Evolutionary conservation across 148 eudicot genomes (phyloP), one percentile per base, ranked within the genome.

Genomic region (Fagopyrum tataricum): DNA sequence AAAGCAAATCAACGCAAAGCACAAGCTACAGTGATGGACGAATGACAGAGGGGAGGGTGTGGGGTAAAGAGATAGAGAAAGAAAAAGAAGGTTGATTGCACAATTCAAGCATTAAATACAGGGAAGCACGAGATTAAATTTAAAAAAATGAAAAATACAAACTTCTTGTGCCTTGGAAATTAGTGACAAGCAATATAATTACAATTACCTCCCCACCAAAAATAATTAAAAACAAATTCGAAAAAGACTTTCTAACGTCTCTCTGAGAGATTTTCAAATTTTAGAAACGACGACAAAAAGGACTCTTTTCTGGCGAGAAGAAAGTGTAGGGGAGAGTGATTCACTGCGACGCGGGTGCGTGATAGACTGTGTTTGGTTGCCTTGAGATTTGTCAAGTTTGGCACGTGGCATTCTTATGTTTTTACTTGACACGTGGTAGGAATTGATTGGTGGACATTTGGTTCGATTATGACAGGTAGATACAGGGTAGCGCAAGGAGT

Each of bases 211-310:
- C 26, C 17, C 47, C 37, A 31, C 31, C 44, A 7, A 42, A 67
- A 26, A 58, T 4, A 67, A 31, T 31, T 31, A 31, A 75, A 26
- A 18, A 75, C 52, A 78, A 73, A 81, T 76, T 47, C 6, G 40
- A 20, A 73, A 80, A 84, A 75, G 77, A 70, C 18, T 43, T 81
- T 76, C 79, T 76, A 88, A 88, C 91, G 91, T 83, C 91, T 87
- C 91, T 85, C 81, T 87, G 66, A 73, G 17, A 26, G 41, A 81
- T 77, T 70, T 85, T 85, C 89, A 87, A 87, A 85, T 85, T 87
- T 70, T 72, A 62, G 78, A 5, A 64, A 83, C 47, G 49, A 79
- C 52, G 79, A 75, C 71, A 73, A 79, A 80, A 78, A 70, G 81
- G 75, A 43, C 44, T 23, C 62, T 77, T 31, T 74, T 76, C 18